These are phyloP conservation scores for Avicennia marina DNA, from an alignment of 257 asterid genomes.

Conservation along the genomic window DNA sequence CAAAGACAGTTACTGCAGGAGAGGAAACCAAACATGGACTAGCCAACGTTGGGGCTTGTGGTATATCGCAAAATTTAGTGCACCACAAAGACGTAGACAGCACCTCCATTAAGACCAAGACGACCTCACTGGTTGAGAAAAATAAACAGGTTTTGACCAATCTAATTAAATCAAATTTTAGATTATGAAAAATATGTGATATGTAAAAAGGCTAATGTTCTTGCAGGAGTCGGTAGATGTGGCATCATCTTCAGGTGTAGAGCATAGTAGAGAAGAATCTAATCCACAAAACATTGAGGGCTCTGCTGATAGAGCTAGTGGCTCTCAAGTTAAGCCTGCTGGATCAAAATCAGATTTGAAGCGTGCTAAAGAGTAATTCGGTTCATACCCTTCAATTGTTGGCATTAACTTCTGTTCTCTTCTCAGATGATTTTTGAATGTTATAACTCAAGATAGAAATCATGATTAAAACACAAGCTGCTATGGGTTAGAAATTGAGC, in stretches of 20 bases:
- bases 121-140: conserved; percentile 23
- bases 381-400: background rate
- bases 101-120: conserved; percentile 18
- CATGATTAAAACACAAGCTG: too few relatives aligned
- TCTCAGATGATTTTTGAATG: too few relatives aligned
- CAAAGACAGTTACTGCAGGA: conserved; percentile 16
- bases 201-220: background rate
- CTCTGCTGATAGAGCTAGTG: conserved; percentile 31
- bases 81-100: conserved; percentile 19
- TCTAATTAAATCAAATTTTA: background rate
- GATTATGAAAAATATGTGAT: too few relatives aligned
- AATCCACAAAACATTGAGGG: conserved; percentile 31
- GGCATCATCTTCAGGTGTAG: conserved; percentile 23
- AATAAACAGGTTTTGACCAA: conserved; percentile 27
- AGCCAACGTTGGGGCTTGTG: conserved; percentile 13
- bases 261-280: conserved; percentile 30
- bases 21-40: conserved; percentile 25
- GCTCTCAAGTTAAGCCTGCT: conserved; percentile 39
- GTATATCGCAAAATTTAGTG: conserved; percentile 13
- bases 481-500: too few relatives aligned
- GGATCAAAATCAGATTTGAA: conserved; percentile 55
- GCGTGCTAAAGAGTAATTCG: conserved; percentile 64
- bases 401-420: too few relatives aligned
- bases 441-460: too few relatives aligned
- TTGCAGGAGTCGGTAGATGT: conserved; percentile 34